Conservation (phyloP, 768 basidiomycete species). For the Trametes maxima region DNA sequence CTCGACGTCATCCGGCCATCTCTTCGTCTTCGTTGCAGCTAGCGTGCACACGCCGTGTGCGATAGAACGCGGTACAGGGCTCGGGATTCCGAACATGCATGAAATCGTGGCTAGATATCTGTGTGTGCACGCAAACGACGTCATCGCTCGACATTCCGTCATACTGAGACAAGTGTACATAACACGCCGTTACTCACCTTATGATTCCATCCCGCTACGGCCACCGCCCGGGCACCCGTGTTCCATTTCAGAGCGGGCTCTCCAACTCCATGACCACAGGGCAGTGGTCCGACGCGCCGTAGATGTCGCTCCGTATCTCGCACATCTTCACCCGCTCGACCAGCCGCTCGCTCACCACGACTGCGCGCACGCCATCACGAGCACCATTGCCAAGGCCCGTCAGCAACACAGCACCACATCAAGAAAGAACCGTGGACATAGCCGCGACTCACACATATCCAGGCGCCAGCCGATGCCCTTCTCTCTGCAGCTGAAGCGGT, state of each 20-base stretch:
- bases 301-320: slow-evolving; percentile 84
- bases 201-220: too few relatives aligned
- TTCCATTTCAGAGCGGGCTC: slow-evolving; percentile 37
- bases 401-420: neutral
- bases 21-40: neutral
- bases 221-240: too few relatives aligned
- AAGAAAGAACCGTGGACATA: neutral
- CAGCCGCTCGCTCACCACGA: slow-evolving; percentile 75
- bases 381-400: neutral
- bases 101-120: neutral
- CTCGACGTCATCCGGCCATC: slow-evolving; percentile 15
- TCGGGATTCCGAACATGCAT: neutral
- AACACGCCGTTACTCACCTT: slow-evolving; percentile 6
- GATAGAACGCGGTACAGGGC: neutral
- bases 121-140: neutral
- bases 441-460: slow-evolving; percentile 67
- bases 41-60: too few relatives aligned
- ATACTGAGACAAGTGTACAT: neutral
- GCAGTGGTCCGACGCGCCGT: slow-evolving; percentile 86
- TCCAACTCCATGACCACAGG: slow-evolving; percentile 80
- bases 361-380: slow-evolving; percentile 39
- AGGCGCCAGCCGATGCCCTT: slow-evolving; percentile 89
- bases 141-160: neutral
- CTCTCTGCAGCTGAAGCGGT: slow-evolving; percentile 74
- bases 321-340: slow-evolving; percentile 70